Base-by-base conservation (phyloP, 306 rosid species). In the Boehmeria nivea region DNA sequence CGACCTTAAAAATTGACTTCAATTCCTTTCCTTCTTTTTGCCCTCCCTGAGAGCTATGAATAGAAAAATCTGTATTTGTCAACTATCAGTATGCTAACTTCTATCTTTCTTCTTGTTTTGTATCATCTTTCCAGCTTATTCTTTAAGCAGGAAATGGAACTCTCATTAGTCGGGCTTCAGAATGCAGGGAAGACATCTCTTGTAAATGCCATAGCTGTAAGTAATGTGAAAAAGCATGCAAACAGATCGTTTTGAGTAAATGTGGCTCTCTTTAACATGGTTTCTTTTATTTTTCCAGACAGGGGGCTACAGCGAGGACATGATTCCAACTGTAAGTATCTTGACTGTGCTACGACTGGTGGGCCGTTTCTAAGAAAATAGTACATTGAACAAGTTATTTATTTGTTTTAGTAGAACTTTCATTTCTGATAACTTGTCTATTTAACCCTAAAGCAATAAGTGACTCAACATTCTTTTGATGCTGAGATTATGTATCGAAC, bases 131-230 rank as follows among this genome's bases (percentile, higher is more conserved):
- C 68, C 73, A 91, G 96, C 67, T 70, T 87, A 59, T 91, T 87
- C 67, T 91, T 78, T 46, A 91, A 91, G 65, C 99, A 91, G 73
- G 96, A 91, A 81, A 91, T 91, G 99, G 96, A 91, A 65, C 96
- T 91, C 68, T 87, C 95, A 19, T 83, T 91, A 21, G 81, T 87
- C 8, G 99, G 99, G 56, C 99, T 91, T 69, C 99, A 91, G 73
- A 87, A 91, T 78, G 99, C 96, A 11, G 96, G 96, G 50, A 87
- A 91, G 64, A 80, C 99, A 34, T 82, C 89, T 57, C 96, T 89
- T 77, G 83, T 89, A 26, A 89, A 89, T 71, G 26, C 87, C 54
- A 75, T 91, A 72, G 96, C 98, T 57, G 98, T 91, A 83, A 87
- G 96, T 84, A 9, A 58, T 38, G 19, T 43, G 34, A 63, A 65